Percentiles rank a stretch among this genome's conserved stretches.
phyloP scores from a whole-genome alignment of 768 basidiomycete species.

The Leccinum arenicola region DNA sequence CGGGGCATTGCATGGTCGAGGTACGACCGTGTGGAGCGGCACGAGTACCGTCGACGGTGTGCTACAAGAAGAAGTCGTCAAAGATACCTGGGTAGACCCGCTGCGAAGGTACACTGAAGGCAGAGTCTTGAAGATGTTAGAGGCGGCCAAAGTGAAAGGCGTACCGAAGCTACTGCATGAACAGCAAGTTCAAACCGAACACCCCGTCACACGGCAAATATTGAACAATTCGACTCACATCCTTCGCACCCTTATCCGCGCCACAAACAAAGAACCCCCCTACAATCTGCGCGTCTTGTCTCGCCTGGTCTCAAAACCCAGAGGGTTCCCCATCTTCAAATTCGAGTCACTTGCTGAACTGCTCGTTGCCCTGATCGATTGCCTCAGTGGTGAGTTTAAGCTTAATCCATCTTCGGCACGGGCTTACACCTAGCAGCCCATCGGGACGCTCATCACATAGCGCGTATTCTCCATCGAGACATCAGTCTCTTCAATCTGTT shows the following conservation, averaged over 20 bases:
- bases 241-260: neutral
- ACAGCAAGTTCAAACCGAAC: neutral
- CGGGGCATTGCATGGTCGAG: neutral
- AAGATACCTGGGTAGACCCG: conserved; percentile 6
- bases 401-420: neutral
- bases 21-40: conserved; percentile 1
- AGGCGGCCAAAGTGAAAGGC: neutral
- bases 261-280: no score
- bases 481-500: conserved; percentile 10
- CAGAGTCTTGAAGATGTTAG: neutral
- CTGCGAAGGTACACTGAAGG: neutral
- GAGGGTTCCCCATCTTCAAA: neutral
- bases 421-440: neutral
- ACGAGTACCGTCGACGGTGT: neutral
- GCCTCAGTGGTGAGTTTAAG: neutral
- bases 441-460: neutral
- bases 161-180: conserved; percentile 1
- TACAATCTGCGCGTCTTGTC: neutral
- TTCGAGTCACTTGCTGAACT: neutral
- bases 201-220: neutral
- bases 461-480: conserved; percentile 1
- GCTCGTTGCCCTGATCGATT: neutral
- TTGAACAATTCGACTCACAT: conserved; percentile 2
- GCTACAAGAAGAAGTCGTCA: conserved; percentile 1
- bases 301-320: neutral